These are phyloP conservation scores for Oidium heveae DNA, from an alignment of 2,329 filamentous ascomycete species.

Conservation along the genomic window DNA sequence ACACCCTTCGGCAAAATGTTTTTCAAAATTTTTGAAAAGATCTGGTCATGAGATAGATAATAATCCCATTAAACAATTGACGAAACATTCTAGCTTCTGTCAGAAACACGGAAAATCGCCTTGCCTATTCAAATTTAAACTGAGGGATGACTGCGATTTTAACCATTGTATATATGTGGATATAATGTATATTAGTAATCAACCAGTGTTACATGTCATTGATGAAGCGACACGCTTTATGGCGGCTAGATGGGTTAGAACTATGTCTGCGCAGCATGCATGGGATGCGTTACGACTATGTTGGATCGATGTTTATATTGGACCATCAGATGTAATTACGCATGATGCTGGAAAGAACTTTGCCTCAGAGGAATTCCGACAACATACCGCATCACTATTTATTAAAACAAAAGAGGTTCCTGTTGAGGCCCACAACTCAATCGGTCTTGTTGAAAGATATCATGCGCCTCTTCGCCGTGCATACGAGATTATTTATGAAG, in stretches of 20 bases:
- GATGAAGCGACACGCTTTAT: no score
- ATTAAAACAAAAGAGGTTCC: no score
- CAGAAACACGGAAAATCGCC: not conserved
- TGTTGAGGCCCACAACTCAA: not conserved
- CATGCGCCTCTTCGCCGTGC: not conserved
- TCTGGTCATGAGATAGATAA: not conserved
- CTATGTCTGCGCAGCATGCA: no score
- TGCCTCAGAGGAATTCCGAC: not conserved
- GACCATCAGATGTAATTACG: not conserved
- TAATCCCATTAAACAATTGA: not conserved
- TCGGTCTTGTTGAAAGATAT: not conserved
- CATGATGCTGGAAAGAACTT: conserved; percentile 1
- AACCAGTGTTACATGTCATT: no score
- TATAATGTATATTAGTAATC: conserved; percentile 1
- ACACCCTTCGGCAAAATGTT: not conserved
- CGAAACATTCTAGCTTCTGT: not conserved
- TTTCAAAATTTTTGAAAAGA: not conserved
- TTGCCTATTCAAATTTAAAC: not conserved
- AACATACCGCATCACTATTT: not conserved
- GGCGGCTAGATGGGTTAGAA: no score
- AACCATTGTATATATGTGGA: conserved; percentile 1
- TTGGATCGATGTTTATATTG: no score
- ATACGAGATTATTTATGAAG: not conserved
- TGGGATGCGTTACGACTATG: no score
- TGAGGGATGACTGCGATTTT: not conserved